phyloP scores from a whole-genome alignment of 2,329 filamentous ascomycete genomes.

The Epichloe scottii region DNA sequence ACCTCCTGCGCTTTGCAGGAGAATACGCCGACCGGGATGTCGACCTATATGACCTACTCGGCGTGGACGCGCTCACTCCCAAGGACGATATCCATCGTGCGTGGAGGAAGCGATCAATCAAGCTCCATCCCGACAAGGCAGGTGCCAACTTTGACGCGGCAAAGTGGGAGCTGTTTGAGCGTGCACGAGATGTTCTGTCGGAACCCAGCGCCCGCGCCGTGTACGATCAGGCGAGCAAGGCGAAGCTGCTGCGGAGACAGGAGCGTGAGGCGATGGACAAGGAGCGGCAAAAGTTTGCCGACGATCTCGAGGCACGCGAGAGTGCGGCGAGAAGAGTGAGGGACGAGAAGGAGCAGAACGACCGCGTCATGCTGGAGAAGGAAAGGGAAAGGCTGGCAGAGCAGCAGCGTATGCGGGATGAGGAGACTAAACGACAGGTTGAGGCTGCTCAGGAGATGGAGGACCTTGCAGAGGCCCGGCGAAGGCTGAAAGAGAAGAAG shows the following conservation, averaged over 20 bases:
- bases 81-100: conserved; percentile 70
- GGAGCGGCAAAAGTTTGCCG: conserved; percentile 63
- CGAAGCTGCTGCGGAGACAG: conserved; percentile 54
- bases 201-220: conserved; percentile 57
- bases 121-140: conserved; percentile 89
- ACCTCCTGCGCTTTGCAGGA: conserved; percentile 39
- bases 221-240: conserved; percentile 68
- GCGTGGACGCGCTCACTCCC: conserved; percentile 48
- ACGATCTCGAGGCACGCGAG: conserved; percentile 75
- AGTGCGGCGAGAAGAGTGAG: conserved; percentile 48
- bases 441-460: conserved; percentile 27
- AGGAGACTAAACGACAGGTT: conserved; percentile 22
- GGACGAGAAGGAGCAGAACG: conserved; percentile 30
- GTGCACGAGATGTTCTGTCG: conserved; percentile 73
- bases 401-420: conserved; percentile 24
- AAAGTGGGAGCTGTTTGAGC: conserved; percentile 75
- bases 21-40: conserved; percentile 48
- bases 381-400: conserved; percentile 26
- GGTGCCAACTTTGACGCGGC: conserved; percentile 60
- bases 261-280: conserved; percentile 64
- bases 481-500: conserved; percentile 26
- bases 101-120: conserved; percentile 75
- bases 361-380: conserved; percentile 22
- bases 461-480: conserved; percentile 24
- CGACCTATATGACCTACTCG: conserved; percentile 70